These are phyloP conservation scores for Diaporthe eres DNA, from an alignment of 2,329 filamentous ascomycete genomes.

Conservation along the genomic window DNA sequence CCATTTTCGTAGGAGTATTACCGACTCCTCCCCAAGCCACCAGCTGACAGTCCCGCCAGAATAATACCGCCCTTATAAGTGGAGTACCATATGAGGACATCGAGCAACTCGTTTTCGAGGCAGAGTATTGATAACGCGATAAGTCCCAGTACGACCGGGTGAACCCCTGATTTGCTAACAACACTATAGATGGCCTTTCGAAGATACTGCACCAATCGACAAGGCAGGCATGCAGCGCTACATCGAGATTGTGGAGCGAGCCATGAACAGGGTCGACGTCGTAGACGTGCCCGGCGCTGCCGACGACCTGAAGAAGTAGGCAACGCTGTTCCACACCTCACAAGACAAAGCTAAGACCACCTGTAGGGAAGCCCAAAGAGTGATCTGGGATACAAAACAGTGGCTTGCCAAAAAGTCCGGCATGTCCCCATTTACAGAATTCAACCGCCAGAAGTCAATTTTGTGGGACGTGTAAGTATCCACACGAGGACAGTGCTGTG, in stretches of 20 bases:
- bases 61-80: rapidly evolving
- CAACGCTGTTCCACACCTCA: no score
- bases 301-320: neutral
- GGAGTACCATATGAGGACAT: neutral
- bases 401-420: neutral
- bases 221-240: neutral
- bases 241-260: neutral
- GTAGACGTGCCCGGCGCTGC: neutral
- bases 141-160: neutral
- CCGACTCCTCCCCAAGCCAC: neutral
- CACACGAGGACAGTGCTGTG: neutral
- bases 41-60: neutral
- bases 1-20: neutral
- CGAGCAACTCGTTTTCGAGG: neutral
- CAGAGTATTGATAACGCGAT: neutral
- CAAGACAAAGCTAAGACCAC: neutral
- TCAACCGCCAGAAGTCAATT: neutral
- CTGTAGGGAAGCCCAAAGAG: neutral
- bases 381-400: neutral
- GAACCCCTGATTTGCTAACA: neutral
- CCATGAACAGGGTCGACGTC: neutral
- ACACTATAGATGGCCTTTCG: neutral
- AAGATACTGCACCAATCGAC: neutral
- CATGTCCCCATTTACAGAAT: neutral
- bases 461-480: conserved; percentile 3